phyloP scores from a whole-genome alignment of 768 basidiomycete genomes.

The Dentipellis fragilis region DNA sequence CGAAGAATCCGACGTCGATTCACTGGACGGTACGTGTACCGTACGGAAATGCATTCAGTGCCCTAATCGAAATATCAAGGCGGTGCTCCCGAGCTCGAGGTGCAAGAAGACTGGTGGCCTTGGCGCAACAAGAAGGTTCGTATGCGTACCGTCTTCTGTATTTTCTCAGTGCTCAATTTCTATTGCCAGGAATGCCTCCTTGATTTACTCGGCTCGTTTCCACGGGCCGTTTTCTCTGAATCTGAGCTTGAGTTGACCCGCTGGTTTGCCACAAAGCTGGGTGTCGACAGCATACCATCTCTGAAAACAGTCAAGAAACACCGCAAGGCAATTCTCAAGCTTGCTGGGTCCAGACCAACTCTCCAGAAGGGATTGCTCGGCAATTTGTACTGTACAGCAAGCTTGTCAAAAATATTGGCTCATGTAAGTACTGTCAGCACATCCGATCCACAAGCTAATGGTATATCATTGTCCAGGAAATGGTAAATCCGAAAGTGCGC shows the following conservation, averaged over 20 bases:
- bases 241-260: constrained; percentile 6
- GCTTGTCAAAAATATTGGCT: not conserved
- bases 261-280: constrained; percentile 8
- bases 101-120: not conserved
- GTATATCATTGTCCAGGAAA: constrained; percentile 1
- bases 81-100: too few species aligned
- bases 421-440: not conserved
- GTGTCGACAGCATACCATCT: not conserved
- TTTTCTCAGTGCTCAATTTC: not conserved
- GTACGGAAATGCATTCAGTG: too few species aligned
- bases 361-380: not conserved
- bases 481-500: constrained; percentile 8
- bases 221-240: constrained; percentile 11
- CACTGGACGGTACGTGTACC: too few species aligned
- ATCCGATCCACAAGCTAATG: not conserved
- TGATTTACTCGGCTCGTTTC: constrained; percentile 10
- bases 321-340: not conserved
- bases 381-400: not conserved
- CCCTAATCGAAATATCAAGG: too few species aligned
- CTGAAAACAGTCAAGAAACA: not conserved
- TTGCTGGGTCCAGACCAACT: not conserved
- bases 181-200: constrained; percentile 4
- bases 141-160: not conserved
- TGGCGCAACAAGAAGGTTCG: not conserved
- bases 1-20: too few species aligned